phyloP scores from a whole-genome alignment of 2,329 filamentous ascomycete species.

The Fusarium nurragi region DNA sequence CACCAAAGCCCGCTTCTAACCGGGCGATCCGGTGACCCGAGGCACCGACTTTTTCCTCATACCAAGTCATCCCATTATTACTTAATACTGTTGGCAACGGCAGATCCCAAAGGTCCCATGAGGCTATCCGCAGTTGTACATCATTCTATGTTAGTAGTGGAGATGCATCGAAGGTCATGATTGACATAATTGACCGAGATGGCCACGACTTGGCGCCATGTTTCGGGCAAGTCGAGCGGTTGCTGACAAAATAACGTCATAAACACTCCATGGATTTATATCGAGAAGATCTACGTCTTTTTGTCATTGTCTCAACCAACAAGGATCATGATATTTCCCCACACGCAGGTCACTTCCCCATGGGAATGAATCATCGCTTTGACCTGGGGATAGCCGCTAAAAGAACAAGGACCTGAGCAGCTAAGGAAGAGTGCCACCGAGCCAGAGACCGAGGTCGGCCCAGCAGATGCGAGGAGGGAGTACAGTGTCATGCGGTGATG shows the following conservation, averaged over 20 bases:
- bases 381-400: slow-evolving; percentile 20
- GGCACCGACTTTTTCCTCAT: not conserved
- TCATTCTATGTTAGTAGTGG: not conserved
- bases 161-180: not conserved
- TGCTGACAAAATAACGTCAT: not conserved
- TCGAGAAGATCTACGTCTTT: fast-evolving
- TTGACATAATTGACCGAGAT: slow-evolving; percentile 27
- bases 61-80: slow-evolving; percentile 13
- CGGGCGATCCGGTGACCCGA: slow-evolving; percentile 8
- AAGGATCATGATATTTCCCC: slow-evolving; percentile 23
- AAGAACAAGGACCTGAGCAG: not conserved
- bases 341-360: slow-evolving; percentile 16
- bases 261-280: fast-evolving
- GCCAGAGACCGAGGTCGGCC: slow-evolving; percentile 20
- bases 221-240: not conserved
- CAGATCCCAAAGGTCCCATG: not conserved
- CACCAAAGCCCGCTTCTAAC: slow-evolving; percentile 3
- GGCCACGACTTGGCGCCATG: slow-evolving; percentile 6
- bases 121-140: slow-evolving; percentile 12
- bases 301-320: not conserved
- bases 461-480: not conserved
- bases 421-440: slow-evolving; percentile 28
- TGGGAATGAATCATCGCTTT: slow-evolving; percentile 24
- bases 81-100: not conserved
- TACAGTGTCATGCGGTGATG: slow-evolving; percentile 2